Percentiles rank a stretch among this genome's conserved stretches.
These are phyloP conservation scores for Tylopilus sp. DNA, from an alignment of 768 basidiomycete genomes.

Conservation along the genomic window DNA sequence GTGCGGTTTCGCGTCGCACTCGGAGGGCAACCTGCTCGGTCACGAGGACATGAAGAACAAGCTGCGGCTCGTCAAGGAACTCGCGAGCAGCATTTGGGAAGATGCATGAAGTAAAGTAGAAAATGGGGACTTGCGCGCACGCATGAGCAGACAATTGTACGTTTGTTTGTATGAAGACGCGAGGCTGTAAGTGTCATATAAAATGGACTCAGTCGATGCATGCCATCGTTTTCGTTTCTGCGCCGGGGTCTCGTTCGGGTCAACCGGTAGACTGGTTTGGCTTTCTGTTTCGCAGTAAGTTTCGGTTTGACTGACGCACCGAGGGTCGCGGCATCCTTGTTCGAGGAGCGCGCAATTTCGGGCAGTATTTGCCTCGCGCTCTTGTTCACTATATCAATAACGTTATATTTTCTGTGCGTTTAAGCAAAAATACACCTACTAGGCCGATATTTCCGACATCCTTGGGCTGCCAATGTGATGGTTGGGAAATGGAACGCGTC, in stretches of 20 bases:
- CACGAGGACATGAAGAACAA: constrained; percentile 35
- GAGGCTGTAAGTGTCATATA: too few relatives aligned
- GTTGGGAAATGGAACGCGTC: constrained; percentile 20
- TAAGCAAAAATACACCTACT: constrained; percentile 35
- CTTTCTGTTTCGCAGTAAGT: constrained; percentile 37
- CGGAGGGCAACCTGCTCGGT: constrained; percentile 41
- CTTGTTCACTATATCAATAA: constrained; percentile 47
- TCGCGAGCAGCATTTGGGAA: constrained; percentile 37
- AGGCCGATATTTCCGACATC: constrained; percentile 49
- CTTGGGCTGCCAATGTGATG: too few relatives aligned
- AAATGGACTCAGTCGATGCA: too few relatives aligned
- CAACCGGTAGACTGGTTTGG: constrained; percentile 52
- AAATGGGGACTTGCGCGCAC: too few relatives aligned
- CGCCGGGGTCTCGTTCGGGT: constrained; percentile 62
- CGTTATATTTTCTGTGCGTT: not conserved
- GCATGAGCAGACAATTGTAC: too few relatives aligned
- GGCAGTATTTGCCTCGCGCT: constrained; percentile 79
- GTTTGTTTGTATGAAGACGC: too few relatives aligned
- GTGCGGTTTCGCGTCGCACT: constrained; percentile 49
- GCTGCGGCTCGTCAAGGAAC: constrained; percentile 30
- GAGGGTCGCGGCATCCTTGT: constrained; percentile 52
- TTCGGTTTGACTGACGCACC: constrained; percentile 42
- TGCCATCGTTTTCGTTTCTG: constrained; percentile 64
- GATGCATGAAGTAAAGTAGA: constrained; percentile 11
- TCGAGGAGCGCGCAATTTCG: constrained; percentile 74